These are phyloP conservation scores for Coemansia sp. DNA, from an alignment of 192 early-diverging fungal genomes.

Conservation along the genomic window DNA sequence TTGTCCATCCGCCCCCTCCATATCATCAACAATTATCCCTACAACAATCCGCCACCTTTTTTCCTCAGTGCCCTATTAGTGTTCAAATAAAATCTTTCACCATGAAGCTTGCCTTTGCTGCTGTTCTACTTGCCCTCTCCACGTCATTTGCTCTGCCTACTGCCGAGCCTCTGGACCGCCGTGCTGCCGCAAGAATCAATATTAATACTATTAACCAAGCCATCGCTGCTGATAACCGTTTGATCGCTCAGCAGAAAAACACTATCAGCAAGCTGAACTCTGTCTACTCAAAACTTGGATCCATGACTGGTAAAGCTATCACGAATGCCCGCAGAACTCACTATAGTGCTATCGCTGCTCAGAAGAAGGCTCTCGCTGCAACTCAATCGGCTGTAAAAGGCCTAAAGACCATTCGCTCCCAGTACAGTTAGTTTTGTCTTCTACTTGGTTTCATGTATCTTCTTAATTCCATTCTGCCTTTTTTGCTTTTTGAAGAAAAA, in stretches of 20 bases:
- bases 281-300: background rate
- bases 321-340: constrained; percentile 3
- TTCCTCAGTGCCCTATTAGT: background rate
- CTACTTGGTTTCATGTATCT: too few relatives aligned
- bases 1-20: too few relatives aligned
- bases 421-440: too few relatives aligned
- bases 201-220: background rate
- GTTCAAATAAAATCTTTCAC: background rate
- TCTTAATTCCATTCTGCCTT: too few relatives aligned
- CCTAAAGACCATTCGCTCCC: too few relatives aligned
- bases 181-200: constrained; percentile 3
- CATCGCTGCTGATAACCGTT: background rate
- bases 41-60: too few relatives aligned
- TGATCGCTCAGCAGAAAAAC: background rate
- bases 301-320: constrained; percentile 5
- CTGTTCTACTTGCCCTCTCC: constrained; percentile 3
- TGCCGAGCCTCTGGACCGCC: background rate
- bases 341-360: background rate
- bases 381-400: background rate
- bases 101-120: constrained; percentile 12
- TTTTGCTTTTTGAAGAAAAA: too few relatives aligned
- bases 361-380: constrained; percentile 3
- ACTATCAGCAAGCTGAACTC: background rate
- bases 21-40: too few relatives aligned
- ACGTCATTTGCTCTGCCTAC: constrained; percentile 4